Base-by-base conservation (phyloP, 1,139 yeast species). In the Debaryomyces coudertii region DNA sequence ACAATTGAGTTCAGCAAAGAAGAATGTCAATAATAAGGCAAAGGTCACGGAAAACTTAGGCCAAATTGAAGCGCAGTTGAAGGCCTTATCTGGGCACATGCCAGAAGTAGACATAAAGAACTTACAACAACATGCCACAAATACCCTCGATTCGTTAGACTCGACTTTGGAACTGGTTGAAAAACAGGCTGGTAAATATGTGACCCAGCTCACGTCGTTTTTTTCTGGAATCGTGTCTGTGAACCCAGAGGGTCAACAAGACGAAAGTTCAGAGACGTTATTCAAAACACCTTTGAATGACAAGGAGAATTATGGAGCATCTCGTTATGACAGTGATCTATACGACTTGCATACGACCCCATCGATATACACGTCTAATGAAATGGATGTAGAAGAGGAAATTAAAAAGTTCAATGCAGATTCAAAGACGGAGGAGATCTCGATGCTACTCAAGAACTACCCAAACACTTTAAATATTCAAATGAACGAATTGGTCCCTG, bases 401-500 rank as follows among this genome's bases (percentile, higher is more conserved):
- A 54, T 56, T 6, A 47, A 56, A 7, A 43, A 49, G 1, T 80
- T 82, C 53, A 66, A 76, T 39, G 77, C 76, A 4, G 83, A 80
- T 28, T 50, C 54, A 46, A 80, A 79, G 51, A 82, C 90, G 1
- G 71, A 68, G 1, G 78, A 76, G 40, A 84, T 86, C 43, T 60
- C 82, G 2, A 60, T 54, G 0, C 70, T 82, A 25, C 68, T 88
- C 45, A 69, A 55, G 30, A 62, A 69, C 47, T 79, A 83, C 53
- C 76, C 82, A 2, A 56, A 59, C 14, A 77, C 83, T 14, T 75
- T 90, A 51, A 69, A n/a, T n/a, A n/a, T n/a, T 76, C 27, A 69
- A 69, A 82, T 83, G 83, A 82, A 83, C 46, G 70, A 72, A 15
- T 61, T 90, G 9, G 96, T 89, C 1, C 95, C 95, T 0, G 79